phyloP scores from a whole-genome alignment of 768 basidiomycete species.

The Mycena haematopus region DNA sequence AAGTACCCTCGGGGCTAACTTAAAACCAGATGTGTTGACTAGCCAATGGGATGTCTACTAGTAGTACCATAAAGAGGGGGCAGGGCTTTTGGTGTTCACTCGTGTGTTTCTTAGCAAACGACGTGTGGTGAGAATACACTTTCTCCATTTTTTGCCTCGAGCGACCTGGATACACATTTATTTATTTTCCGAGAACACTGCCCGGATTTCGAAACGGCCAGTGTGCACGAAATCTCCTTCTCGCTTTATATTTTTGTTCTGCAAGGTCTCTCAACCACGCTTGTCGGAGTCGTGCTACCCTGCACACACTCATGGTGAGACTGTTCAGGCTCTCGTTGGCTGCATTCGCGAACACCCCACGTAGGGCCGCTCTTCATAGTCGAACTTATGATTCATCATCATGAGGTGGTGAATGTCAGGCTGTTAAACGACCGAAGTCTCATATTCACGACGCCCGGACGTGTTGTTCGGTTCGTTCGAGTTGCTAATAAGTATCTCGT shows the following conservation, averaged over 20 bases:
- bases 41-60: too few species aligned
- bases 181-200: neutral
- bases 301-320: neutral
- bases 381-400: constrained; percentile 41
- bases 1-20: too few species aligned
- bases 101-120: too few species aligned
- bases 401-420: constrained; percentile 39
- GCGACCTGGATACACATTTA: neutral
- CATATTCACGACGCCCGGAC: constrained; percentile 48
- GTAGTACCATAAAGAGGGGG: too few species aligned
- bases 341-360: too few species aligned
- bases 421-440: constrained; percentile 48
- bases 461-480: too few species aligned
- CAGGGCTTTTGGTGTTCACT: too few species aligned
- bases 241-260: neutral
- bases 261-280: neutral
- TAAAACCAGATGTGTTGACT: too few species aligned
- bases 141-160: neutral
- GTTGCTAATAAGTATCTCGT: too few species aligned
- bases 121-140: neutral
- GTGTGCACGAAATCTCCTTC: too few species aligned
- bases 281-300: neutral
- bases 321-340: neutral
- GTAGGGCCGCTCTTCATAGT: constrained; percentile 26
- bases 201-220: neutral